These are phyloP conservation scores for Raddia distichophylla DNA, from an alignment of 176 grass and related monocot species.

Conservation along the genomic window DNA sequence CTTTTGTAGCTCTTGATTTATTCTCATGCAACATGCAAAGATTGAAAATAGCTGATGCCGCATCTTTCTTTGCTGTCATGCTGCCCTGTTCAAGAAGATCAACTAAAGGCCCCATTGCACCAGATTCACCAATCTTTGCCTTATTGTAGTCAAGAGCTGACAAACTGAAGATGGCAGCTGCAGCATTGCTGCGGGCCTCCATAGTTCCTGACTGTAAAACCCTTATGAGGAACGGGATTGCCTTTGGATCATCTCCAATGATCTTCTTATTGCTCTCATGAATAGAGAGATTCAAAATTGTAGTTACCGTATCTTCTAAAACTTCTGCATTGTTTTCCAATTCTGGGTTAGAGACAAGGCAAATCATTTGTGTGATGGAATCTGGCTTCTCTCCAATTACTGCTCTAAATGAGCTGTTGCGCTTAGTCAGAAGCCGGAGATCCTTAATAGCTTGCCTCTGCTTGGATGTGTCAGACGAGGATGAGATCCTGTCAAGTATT, in stretches of 20 bases:
- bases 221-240: constrained; percentile 59
- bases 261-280: constrained; percentile 90
- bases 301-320: constrained; percentile 70
- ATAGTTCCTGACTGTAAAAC: constrained; percentile 58
- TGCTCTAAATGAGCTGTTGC: constrained; percentile 71
- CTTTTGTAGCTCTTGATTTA: constrained; percentile 58
- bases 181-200: constrained; percentile 74
- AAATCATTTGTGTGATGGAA: constrained; percentile 69
- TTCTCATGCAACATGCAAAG: constrained; percentile 76
- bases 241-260: constrained; percentile 63
- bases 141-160: constrained; percentile 80
- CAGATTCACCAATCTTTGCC: constrained; percentile 57
- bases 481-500: constrained; percentile 63
- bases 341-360: constrained; percentile 47
- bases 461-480: constrained; percentile 40
- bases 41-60: constrained; percentile 74
- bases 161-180: constrained; percentile 77
- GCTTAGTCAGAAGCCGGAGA: constrained; percentile 71
- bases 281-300: constrained; percentile 83
- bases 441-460: constrained; percentile 73
- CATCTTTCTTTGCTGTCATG: constrained; percentile 68
- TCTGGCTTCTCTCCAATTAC: constrained; percentile 76
- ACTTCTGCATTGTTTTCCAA: constrained; percentile 58
- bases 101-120: constrained; percentile 62
- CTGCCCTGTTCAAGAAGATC: constrained; percentile 75